phyloP scores from a whole-genome alignment of 306 rosid genomes.

The Neltuma alba region DNA sequence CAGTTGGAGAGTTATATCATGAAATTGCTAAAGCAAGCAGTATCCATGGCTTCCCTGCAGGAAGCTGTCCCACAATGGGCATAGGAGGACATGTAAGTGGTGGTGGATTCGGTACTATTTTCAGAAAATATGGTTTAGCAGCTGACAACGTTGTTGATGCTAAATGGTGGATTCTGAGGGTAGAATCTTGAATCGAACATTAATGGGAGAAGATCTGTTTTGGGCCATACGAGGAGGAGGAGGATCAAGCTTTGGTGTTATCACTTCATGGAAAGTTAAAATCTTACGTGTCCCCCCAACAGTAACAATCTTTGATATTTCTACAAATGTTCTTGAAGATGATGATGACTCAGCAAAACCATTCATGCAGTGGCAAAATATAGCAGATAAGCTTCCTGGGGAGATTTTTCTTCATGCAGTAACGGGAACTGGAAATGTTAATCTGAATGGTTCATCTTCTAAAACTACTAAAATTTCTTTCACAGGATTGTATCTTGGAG shows the following conservation, averaged over 20 bases:
- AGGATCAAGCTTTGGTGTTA: conserved; percentile 44
- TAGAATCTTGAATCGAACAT: conserved; percentile 23
- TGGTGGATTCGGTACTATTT: conserved; percentile 42
- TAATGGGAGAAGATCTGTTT: conserved; percentile 46
- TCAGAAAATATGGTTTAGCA: conserved; percentile 36
- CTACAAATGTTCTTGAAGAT: conserved; percentile 23
- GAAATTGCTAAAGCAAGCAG: conserved; percentile 29
- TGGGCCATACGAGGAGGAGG: conserved; percentile 52
- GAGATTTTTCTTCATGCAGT: conserved; percentile 34
- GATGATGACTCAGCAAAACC: background rate
- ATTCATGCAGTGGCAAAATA: conserved; percentile 32
- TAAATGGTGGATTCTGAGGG: conserved; percentile 34
- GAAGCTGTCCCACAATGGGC: conserved; percentile 36
- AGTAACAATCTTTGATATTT: conserved; percentile 28
- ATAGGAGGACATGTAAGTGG: conserved; percentile 47
- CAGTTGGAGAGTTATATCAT: conserved; percentile 46
- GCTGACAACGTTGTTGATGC: conserved; percentile 42
- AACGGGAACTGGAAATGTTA: background rate
- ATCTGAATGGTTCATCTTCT: background rate
- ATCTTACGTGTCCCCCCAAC: conserved; percentile 35
- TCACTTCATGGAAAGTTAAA: conserved; percentile 38
- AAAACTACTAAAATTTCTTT: conserved; percentile 17
- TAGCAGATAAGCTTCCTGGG: conserved; percentile 27
- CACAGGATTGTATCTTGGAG: conserved; percentile 40
- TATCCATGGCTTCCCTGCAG: conserved; percentile 43